Evolutionary conservation across 441 rosid species (phyloP).

Genomic region (Pelargonium cotyledonis): DNA sequence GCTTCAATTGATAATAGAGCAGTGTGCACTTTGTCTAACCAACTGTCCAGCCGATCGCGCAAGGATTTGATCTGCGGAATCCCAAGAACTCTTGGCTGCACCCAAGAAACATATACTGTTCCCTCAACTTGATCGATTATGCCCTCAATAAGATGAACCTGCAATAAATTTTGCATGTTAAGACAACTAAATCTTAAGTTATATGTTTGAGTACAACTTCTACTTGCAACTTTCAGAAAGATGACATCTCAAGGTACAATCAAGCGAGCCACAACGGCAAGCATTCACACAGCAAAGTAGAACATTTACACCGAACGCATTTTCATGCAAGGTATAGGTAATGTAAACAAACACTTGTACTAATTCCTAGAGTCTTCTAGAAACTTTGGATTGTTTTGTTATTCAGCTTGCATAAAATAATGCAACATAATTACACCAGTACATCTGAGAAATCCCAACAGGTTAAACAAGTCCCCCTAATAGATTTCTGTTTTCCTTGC

Average conservation of each 20-base stretch:
- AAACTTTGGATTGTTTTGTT: background rate
- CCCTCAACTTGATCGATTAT: constrained; percentile 86
- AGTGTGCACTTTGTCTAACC: constrained; percentile 74
- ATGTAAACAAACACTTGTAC: background rate
- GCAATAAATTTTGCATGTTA: constrained; percentile 12
- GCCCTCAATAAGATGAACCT: constrained; percentile 93
- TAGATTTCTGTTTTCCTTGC: background rate
- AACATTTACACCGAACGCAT: background rate
- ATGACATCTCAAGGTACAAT: background rate
- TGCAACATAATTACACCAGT: background rate
- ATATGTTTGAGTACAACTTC: background rate
- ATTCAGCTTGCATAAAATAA: constrained; percentile 1
- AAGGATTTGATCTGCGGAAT: constrained; percentile 74
- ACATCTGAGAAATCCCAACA: background rate
- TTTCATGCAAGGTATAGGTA: background rate
- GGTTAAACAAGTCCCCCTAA: background rate
- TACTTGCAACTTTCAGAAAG: background rate
- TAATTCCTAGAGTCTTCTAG: background rate
- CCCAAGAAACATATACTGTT: constrained; percentile 89
- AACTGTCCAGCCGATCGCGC: constrained; percentile 62
- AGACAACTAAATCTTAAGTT: background rate
- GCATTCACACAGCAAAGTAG: background rate
- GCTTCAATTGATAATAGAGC: constrained; percentile 79
- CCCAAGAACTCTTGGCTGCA: constrained; percentile 92
- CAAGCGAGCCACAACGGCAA: background rate